Evolutionary conservation across 2,329 filamentous ascomycete genomes (phyloP).

Genomic region (Cladobotryum protrusum): DNA sequence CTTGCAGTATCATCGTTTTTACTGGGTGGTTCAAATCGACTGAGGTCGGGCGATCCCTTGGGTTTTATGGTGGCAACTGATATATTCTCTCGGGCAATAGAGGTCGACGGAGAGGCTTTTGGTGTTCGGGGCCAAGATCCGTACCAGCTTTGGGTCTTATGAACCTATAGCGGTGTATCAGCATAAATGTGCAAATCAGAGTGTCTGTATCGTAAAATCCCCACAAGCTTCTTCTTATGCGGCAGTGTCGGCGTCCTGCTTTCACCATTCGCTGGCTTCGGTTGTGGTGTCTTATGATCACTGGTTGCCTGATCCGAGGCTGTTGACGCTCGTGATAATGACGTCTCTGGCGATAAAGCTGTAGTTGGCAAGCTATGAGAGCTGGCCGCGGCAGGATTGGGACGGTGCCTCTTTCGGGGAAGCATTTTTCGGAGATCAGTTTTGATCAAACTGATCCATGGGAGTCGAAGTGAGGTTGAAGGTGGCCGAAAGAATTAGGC

Average conservation of each 20-base stretch:
- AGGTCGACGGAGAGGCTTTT: conserved; percentile 54
- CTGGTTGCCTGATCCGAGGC: conserved; percentile 7
- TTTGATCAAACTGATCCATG: background rate
- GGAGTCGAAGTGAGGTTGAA: conserved; percentile 1
- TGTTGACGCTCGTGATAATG: conserved; percentile 13
- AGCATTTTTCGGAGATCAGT: conserved; percentile 19
- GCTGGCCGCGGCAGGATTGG: conserved; percentile 21
- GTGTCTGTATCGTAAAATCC: background rate
- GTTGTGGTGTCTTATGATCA: conserved; percentile 8
- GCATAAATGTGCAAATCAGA: background rate
- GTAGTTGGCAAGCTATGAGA: conserved; percentile 13
- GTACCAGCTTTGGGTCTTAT: conserved; percentile 56
- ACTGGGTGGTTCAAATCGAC: conserved; percentile 41
- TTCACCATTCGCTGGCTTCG: conserved; percentile 3
- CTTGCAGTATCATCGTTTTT: conserved; percentile 29
- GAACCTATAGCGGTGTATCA: conserved; percentile 31
- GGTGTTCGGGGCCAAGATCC: conserved; percentile 52
- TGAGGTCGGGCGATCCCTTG: conserved; percentile 41
- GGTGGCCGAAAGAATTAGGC: conserved; percentile 1
- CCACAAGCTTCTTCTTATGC: conserved; percentile 7
- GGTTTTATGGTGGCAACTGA: conserved; percentile 48
- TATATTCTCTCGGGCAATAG: conserved; percentile 56
- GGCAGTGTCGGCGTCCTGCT: conserved; percentile 5
- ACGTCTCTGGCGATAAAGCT: conserved; percentile 14
- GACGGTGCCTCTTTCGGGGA: conserved; percentile 29